Conservation (phyloP, 225 moss, liverwort and hornwort species). For the Pseudisothecium myosuroides region DNA sequence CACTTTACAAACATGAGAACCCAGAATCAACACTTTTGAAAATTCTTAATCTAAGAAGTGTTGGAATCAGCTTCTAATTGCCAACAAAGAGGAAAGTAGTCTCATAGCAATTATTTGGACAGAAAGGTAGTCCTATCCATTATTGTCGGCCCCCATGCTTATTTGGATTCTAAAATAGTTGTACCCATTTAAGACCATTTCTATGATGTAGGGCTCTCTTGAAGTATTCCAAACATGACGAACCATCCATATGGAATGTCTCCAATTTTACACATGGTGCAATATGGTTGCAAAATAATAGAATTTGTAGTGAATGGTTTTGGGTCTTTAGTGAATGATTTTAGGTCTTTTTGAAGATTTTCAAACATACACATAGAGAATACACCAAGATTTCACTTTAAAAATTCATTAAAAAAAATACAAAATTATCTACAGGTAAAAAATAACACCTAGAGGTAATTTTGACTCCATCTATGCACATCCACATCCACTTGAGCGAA, state of each 20-base stretch:
- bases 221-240: too few relatives aligned
- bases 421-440: neutral
- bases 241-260: neutral
- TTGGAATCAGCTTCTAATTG: neutral
- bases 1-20: neutral
- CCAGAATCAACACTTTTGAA: neutral
- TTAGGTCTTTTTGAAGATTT: neutral
- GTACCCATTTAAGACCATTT: too few relatives aligned
- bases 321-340: neutral
- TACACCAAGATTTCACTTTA: neutral
- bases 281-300: neutral
- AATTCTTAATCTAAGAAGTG: neutral
- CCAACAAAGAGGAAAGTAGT: neutral
- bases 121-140: neutral
- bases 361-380: neutral
- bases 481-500: neutral
- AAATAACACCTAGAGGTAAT: neutral
- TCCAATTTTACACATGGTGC: neutral
- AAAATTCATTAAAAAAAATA: neutral
- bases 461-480: neutral
- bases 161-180: too few relatives aligned
- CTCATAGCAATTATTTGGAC: neutral
- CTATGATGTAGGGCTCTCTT: too few relatives aligned
- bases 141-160: too few relatives aligned
- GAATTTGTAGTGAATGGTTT: neutral